Conservation (phyloP, 192 early-diverging fungal species). For the Umbelopsis sp. region DNA sequence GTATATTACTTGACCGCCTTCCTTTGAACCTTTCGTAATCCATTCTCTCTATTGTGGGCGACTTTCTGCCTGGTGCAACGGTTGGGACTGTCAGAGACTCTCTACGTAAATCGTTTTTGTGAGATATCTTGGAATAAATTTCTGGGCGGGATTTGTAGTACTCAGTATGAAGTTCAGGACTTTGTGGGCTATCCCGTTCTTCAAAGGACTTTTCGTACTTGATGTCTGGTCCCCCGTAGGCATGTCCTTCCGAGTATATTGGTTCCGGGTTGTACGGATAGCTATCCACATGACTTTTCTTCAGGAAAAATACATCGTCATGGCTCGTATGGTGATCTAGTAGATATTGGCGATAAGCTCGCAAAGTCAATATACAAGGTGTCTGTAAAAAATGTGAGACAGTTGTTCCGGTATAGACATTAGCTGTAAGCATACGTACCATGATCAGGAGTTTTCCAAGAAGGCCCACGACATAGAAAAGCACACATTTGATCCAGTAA, state of each 20-base stretch:
- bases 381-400: neutral
- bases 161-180: neutral
- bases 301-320: too few species aligned
- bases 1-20: neutral
- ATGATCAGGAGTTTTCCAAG: neutral
- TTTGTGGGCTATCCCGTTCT: too few species aligned
- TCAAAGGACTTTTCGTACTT: too few species aligned
- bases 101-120: neutral
- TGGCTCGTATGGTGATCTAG: too few species aligned
- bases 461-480: neutral
- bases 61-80: neutral
- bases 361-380: neutral
- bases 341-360: neutral
- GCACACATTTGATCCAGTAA: neutral
- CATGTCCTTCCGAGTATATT: too few species aligned
- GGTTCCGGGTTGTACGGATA: too few species aligned
- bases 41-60: neutral
- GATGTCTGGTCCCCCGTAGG: too few species aligned
- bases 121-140: constrained; percentile 6
- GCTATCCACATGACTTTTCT: too few species aligned
- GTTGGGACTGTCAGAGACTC: neutral
- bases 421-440: neutral
- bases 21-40: neutral
- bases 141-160: neutral
- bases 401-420: too few species aligned